phyloP scores from a whole-genome alignment of 2,329 filamentous ascomycete genomes.

The Sclerotinia nivalis region DNA sequence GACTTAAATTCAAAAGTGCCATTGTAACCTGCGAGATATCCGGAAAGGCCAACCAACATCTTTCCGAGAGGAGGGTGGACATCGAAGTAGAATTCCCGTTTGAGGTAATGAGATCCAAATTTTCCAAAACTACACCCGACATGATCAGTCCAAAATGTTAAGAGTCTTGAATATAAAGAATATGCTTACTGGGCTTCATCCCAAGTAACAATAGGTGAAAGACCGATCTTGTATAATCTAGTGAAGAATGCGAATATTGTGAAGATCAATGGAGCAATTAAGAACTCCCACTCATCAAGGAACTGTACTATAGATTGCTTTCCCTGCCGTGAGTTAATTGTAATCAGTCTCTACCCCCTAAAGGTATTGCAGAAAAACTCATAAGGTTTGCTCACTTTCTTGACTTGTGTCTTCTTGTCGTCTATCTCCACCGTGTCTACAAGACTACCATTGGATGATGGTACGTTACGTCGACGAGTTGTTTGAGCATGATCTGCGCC shows the following conservation, averaged over 20 bases:
- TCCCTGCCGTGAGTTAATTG: constrained; percentile 39
- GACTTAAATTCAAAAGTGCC: constrained; percentile 99
- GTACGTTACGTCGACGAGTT: constrained; percentile 57
- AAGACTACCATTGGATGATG: constrained; percentile 44
- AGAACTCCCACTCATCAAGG: constrained; percentile 63
- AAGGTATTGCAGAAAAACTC: background rate
- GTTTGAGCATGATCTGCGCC: constrained; percentile 58
- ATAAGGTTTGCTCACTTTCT: constrained; percentile 51
- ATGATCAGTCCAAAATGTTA: constrained; percentile 25
- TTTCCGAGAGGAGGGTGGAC: constrained; percentile 94
- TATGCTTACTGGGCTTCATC: constrained; percentile 69
- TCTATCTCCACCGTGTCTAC: constrained; percentile 48
- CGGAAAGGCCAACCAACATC: constrained; percentile 95
- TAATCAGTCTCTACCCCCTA: constrained; percentile 33
- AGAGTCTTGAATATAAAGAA: constrained; percentile 41
- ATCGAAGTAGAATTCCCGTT: constrained; percentile 99
- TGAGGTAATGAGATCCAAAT: constrained; percentile 98
- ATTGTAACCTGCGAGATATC: constrained; percentile 96
- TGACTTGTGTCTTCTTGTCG: constrained; percentile 59
- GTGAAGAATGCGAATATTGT: constrained; percentile 65
- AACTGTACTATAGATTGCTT: constrained; percentile 60
- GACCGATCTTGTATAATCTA: constrained; percentile 67
- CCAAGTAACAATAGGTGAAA: constrained; percentile 74
- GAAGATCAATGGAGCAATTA: constrained; percentile 63
- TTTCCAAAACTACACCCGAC: constrained; percentile 72